Evolutionary conservation across 805 yeast genomes (phyloP).

Genomic region (Candida gorgasii): DNA sequence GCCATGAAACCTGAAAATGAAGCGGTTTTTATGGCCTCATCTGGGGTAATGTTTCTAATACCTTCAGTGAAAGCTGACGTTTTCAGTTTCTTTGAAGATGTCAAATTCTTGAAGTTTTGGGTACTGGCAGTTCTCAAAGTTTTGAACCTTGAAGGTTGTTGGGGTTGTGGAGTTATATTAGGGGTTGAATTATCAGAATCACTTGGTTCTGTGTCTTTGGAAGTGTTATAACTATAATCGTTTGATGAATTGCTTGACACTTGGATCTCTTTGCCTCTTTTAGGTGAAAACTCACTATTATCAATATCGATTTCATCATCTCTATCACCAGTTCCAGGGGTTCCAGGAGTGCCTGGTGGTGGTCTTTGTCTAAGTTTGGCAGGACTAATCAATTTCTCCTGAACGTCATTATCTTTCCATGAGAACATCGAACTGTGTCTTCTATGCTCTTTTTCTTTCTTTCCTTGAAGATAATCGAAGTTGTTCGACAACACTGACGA

Average conservation of each 20-base stretch:
- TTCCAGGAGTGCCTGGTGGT: not conserved
- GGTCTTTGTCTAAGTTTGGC: slow-evolving; percentile 24
- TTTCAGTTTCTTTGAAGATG: slow-evolving; percentile 56
- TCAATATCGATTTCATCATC: slow-evolving; percentile 30
- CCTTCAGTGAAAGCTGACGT: slow-evolving; percentile 90
- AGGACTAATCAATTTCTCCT: slow-evolving; percentile 24
- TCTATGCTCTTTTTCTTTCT: slow-evolving; percentile 36
- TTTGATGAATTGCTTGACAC: not conserved
- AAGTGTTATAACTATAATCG: slow-evolving; percentile 2
- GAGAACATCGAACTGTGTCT: slow-evolving; percentile 63
- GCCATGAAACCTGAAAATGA: slow-evolving; percentile 94
- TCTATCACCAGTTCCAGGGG: no score
- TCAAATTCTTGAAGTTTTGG: slow-evolving; percentile 47
- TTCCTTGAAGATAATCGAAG: slow-evolving; percentile 13
- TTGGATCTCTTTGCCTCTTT: slow-evolving; percentile 28
- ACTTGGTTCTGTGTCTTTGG: slow-evolving; percentile 27
- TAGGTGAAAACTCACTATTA: slow-evolving; percentile 35
- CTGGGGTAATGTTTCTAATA: slow-evolving; percentile 70
- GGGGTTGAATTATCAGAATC: slow-evolving; percentile 30
- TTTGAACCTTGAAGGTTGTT: slow-evolving; percentile 42
- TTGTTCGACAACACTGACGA: slow-evolving; percentile 26
- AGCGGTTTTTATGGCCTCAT: slow-evolving; percentile 74
- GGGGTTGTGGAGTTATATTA: slow-evolving; percentile 13
- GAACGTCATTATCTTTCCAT: slow-evolving; percentile 31
- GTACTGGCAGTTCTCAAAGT: slow-evolving; percentile 55